Evolutionary conservation across 495 filamentous ascomycete genomes (phyloP), one percentile per base, ranked within the genome.

Genomic region (Geoglossum glabrum): DNA sequence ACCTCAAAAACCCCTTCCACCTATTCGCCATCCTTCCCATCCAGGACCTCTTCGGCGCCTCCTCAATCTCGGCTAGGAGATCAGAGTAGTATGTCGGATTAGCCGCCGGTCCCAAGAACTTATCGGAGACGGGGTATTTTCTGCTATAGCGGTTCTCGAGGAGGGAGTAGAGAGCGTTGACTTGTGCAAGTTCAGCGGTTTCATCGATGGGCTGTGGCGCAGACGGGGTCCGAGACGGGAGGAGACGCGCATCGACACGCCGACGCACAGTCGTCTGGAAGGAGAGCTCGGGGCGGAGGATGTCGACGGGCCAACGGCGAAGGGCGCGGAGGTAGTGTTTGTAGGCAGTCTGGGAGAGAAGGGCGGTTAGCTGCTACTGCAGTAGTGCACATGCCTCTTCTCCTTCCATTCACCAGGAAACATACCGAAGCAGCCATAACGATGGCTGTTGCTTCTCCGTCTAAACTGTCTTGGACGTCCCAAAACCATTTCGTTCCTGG

Each of bases 11-110:
- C n/a, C 85, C 85, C 62, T 73, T 76, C 63, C 85, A 63, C 60
- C 72, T 77, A 63, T 83, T 80, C 57, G 68, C 59, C 59, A 80
- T 50, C 55, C 78, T 72, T 1, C 74, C 73, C 28, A 77, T 62
- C 68, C 73, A 84, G 47, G 78, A 76, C 26, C 85, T 71, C 45
- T 66, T 72, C 26, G 84, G 84, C 19, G 83, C 85, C 67, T 81
- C 83, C 54, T 82, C 78, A 40, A 88, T 77, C 69, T 90, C 89
- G 57, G 70, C 73, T 57, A 86, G 65, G 5, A 95, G 66, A 60
- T 85, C 74, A 27, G 79, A 74, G 65, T 90, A 95, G 67, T 94
- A 79, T 3, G 74, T 79, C 28, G 88, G 87, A 59, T 87, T 83
- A 64, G 79, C 86, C 34, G 76, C 76, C 1, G 89, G 89, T 27